Percentiles rank a stretch among this genome's conserved stretches.
These are phyloP conservation scores for Vitis amurensis DNA, from an alignment of 164 flowering plant genomes.

Conservation along the genomic window DNA sequence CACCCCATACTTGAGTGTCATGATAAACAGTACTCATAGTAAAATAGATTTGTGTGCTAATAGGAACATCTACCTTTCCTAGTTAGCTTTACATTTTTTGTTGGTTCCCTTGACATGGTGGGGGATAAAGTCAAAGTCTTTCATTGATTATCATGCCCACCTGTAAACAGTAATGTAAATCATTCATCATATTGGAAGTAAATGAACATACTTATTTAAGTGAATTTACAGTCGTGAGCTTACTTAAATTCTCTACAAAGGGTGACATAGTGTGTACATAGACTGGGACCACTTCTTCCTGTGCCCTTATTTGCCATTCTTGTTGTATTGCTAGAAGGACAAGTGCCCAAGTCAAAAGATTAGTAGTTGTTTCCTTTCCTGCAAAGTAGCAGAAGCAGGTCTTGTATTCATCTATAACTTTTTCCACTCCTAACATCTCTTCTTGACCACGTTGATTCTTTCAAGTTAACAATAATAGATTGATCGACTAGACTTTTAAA, in stretches of 20 bases:
- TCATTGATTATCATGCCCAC: slow-evolving; percentile 38
- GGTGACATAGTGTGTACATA: slow-evolving; percentile 12
- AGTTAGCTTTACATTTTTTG: slow-evolving; percentile 3
- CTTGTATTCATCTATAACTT: slow-evolving; percentile 72
- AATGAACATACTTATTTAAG: no score
- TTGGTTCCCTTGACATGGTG: slow-evolving; percentile 10
- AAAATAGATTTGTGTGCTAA: slow-evolving; percentile 8
- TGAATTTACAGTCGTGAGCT: no score
- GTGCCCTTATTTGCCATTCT: slow-evolving; percentile 68
- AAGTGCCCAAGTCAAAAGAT: slow-evolving; percentile 62
- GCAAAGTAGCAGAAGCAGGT: slow-evolving; percentile 77
- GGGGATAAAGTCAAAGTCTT: slow-evolving; percentile 34
- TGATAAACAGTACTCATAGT: slow-evolving; percentile 22
- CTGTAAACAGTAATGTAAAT: slow-evolving; percentile 5
- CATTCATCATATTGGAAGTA: no score
- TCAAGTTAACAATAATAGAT: slow-evolving; percentile 36
- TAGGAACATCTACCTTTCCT: slow-evolving; percentile 20
- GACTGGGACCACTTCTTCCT: slow-evolving; percentile 48
- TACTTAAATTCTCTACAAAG: no score
- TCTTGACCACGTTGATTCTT: slow-evolving; percentile 33
- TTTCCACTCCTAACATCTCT: slow-evolving; percentile 46
- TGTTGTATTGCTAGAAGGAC: slow-evolving; percentile 54
- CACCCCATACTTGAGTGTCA: slow-evolving; percentile 32
- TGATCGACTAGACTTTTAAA: slow-evolving; percentile 26
- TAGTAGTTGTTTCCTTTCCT: slow-evolving; percentile 72